Base-by-base conservation (phyloP, 2,329 filamentous ascomycete genomes). In the Colletotrichum truncatum region DNA sequence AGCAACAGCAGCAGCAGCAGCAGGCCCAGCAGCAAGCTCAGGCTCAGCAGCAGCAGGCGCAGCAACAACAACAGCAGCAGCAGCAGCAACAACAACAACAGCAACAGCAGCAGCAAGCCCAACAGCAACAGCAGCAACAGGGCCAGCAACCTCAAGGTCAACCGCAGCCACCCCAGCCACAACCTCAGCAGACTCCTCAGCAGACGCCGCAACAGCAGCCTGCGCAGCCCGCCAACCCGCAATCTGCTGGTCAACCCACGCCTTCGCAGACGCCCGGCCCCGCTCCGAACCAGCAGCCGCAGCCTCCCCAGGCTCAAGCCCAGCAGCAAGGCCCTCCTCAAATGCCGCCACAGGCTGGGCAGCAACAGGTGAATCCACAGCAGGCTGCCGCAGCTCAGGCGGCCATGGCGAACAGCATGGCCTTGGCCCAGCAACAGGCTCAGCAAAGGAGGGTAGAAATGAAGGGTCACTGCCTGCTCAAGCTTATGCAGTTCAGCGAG, bases 401-500 rank as follows among this genome's bases (percentile, higher is more conserved):
- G 32, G 64, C 71, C 68, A 73, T 72, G 71, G 75, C 81, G 70
- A 78, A 69, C 74, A 80, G 38, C 75, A 64, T 73, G 45, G 65
- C 52, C 36, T 14, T 68, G 18, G 60, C 65, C 3, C 55, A 60
- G 54, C 84, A 85, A 56, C 83, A 85, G 68, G 54, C 84, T 84
- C 84, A 85, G 57, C 83, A 85, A 69, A 82, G 82, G 67, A 80
- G 80, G 55, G 84, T 82, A 49, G 77, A 78, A 39, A 81, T 86
- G 76, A 89, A 86, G 72, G 82, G 85, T 4, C 82, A 86, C 61
- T 89, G 85, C 67, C 71, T 90, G 38, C 75, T 91, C 61, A 88
- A 84, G 72, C 75, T 91, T 43, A 83, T 88, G 77, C 85, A 87
- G 67, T 91, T 91, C 73, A 79, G 87, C 77, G 88, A 90, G 76